phyloP scores from a whole-genome alignment of 495 filamentous ascomycete genomes.

The Elasticomyces elasticus region DNA sequence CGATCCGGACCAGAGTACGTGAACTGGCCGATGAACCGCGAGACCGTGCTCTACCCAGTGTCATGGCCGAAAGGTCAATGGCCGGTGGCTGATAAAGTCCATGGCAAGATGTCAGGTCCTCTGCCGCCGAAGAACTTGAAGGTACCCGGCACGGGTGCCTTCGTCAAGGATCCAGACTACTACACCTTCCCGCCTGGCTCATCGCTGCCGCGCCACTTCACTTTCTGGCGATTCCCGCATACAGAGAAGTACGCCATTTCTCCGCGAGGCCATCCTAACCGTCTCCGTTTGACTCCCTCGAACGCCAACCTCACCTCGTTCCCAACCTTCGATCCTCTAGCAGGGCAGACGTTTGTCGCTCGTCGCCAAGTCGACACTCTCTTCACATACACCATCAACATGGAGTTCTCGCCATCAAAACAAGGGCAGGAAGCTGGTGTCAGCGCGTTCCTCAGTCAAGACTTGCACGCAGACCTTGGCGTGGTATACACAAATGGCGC shows the following conservation, averaged over 20 bases:
- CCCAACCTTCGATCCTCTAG: slow-evolving; percentile 27
- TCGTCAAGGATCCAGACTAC: slow-evolving; percentile 33
- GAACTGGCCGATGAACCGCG: slow-evolving; percentile 52
- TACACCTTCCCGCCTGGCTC: slow-evolving; percentile 34
- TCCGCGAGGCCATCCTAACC: slow-evolving; percentile 28
- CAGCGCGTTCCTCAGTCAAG: slow-evolving; percentile 43
- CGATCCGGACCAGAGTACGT: slow-evolving; percentile 31
- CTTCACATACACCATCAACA: slow-evolving; percentile 38
- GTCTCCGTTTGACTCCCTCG: slow-evolving; percentile 36
- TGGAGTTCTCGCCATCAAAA: slow-evolving; percentile 33
- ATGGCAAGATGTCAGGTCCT: slow-evolving; percentile 31
- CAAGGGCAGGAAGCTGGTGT: slow-evolving; percentile 26
- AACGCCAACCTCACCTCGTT: slow-evolving; percentile 38
- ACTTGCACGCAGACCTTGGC: slow-evolving; percentile 42
- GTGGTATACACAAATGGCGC: slow-evolving; percentile 24
- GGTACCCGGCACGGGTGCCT: slow-evolving; percentile 32
- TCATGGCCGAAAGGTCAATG: slow-evolving; percentile 39
- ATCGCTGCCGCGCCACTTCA: slow-evolving; percentile 37
- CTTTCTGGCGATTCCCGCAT: slow-evolving; percentile 40
- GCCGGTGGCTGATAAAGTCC: slow-evolving; percentile 37
- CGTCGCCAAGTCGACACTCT: slow-evolving; percentile 42
- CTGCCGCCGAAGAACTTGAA: slow-evolving; percentile 28
- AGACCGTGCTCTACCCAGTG: slow-evolving; percentile 46
- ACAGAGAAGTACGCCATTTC: slow-evolving; percentile 35
- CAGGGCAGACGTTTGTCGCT: slow-evolving; percentile 31